Evolutionary conservation across 257 asterid species (phyloP).

Genomic region (Solanum habrochaites): DNA sequence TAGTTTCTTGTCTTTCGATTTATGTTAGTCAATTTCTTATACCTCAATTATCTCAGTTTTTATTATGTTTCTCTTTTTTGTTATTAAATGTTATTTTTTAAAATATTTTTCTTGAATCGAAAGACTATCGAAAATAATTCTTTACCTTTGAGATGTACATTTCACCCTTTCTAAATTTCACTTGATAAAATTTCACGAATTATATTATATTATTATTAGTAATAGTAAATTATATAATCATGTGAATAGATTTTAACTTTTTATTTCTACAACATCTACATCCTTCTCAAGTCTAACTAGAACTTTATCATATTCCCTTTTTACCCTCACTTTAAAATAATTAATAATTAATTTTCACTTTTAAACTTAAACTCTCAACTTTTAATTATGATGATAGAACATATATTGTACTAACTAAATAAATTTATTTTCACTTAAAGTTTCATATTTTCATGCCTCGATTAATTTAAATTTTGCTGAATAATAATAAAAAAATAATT

Average conservation of each 20-base stretch:
- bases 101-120: background rate
- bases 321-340: background rate
- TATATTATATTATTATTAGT: no score
- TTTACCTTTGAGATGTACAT: rapidly evolving
- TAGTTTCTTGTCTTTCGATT: background rate
- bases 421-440: background rate
- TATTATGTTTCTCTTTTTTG: background rate
- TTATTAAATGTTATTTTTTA: background rate
- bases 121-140: rapidly evolving
- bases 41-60: background rate
- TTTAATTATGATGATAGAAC: background rate
- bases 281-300: background rate
- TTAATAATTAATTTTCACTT: background rate
- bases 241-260: background rate
- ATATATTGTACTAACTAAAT: background rate
- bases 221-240: background rate
- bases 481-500: no score
- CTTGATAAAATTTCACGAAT: rapidly evolving
- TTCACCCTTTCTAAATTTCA: rapidly evolving
- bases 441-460: no score
- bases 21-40: rapidly evolving
- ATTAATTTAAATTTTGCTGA: no score
- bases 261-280: background rate
- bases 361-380: background rate
- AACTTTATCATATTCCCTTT: background rate